Evolutionary conservation across 305 asterid genomes (phyloP), one percentile per base, ranked within the genome.

Genomic region (Solanum hybrid): DNA sequence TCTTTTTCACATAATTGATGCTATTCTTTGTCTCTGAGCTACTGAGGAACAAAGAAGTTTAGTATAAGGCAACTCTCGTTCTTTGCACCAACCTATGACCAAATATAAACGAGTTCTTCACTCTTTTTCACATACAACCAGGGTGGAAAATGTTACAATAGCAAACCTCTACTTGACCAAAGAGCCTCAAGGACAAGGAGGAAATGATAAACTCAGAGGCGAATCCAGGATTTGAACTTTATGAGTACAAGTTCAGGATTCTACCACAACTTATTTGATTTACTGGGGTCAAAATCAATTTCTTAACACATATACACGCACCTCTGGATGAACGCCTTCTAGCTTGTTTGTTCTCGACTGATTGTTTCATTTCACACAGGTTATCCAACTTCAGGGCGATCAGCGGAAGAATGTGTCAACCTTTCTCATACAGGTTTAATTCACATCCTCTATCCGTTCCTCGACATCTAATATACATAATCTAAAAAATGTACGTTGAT

Each of bases 371-470:
- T 56, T 32, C n/a, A 29, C 87, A 51, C 89, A 96, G 99, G 98
- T 96, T 85, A 95, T 96, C 91, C 99, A 96, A 88, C 99, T 96
- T 88, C 98, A 96, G 91, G 99, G 99, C 73, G 99, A 96, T 92
- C 99, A 95, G 93, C 92, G 99, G 92, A 96, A 96, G 96, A 96
- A 96, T 45, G 99, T 94, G 7, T 96, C 99, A 10, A 90, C 98
- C 75, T 96, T 96, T 92, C 98, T 96, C 86, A 92, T 94, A 91
- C 98, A 95, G 97, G 98, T 96, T 19, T 17, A 17, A 81, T 81
- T 31, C 66, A 17, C 12, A 19, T 82, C 40, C 35, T 45, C 24
- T 27, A 0, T 1, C 19, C 9, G 36, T 51, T 51, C 19, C 73
- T 84, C 24, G 17, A 84, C 29, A 84, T 51, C 26, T 5, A 7